phyloP scores from a whole-genome alignment of 345 rosid genomes.

The Bruguiera sexangula region DNA sequence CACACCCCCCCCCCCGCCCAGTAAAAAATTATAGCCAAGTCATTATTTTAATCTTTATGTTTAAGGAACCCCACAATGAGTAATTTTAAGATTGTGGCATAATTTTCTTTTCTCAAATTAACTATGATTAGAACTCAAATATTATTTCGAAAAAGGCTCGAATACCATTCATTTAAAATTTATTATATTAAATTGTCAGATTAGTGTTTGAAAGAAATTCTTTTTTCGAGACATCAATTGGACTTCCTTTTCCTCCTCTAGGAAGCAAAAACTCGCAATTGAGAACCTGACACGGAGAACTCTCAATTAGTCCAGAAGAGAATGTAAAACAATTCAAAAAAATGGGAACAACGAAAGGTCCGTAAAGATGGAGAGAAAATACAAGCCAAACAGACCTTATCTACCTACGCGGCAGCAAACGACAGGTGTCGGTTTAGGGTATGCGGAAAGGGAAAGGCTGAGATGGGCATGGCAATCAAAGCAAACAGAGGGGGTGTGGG shows the following conservation, averaged over 20 bases:
- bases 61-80: background rate
- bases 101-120: background rate
- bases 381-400: conserved; percentile 43
- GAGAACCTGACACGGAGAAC: background rate
- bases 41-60: background rate
- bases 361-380: background rate
- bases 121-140: background rate
- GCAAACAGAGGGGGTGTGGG: background rate
- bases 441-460: background rate
- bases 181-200: too few relatives aligned
- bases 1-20: too few relatives aligned
- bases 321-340: too few relatives aligned
- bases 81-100: background rate
- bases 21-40: background rate
- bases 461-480: background rate
- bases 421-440: conserved; percentile 36
- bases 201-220: too few relatives aligned
- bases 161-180: too few relatives aligned
- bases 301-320: background rate
- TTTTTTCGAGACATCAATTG: too few relatives aligned
- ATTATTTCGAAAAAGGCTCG: too few relatives aligned
- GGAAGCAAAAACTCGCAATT: background rate
- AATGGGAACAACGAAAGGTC: background rate
- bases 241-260: too few relatives aligned
- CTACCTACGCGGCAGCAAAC: conserved; percentile 3